Percentiles rank a stretch among this genome's conserved stretches.
These are phyloP conservation scores for Salix viminalis DNA, from an alignment of 345 rosid species.

Conservation along the genomic window DNA sequence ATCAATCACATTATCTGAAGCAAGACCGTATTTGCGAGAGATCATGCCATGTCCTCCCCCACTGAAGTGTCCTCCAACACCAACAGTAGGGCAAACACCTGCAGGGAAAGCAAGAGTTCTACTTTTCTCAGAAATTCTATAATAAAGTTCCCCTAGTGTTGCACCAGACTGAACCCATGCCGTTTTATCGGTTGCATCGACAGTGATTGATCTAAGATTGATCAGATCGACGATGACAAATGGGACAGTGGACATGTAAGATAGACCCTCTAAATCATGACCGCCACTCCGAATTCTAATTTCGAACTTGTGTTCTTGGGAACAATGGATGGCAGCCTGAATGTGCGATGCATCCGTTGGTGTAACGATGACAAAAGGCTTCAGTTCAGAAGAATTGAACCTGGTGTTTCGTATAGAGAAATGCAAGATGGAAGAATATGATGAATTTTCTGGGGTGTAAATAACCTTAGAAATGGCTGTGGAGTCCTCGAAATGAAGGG, in stretches of 20 bases:
- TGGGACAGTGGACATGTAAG: too few species aligned
- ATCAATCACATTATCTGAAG: not conserved
- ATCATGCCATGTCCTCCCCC: not conserved
- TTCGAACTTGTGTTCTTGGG: conserved; percentile 31
- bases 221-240: conserved; percentile 37
- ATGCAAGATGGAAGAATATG: conserved; percentile 32
- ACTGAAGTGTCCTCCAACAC: not conserved
- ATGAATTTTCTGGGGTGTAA: not conserved
- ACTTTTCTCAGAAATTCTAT: conserved; percentile 47
- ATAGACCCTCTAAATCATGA: too few species aligned
- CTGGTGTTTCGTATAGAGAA: conserved; percentile 45
- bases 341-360: conserved; percentile 53
- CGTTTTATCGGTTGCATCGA: conserved; percentile 36
- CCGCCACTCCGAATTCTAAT: conserved; percentile 22
- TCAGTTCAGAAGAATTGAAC: conserved; percentile 45
- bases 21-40: not conserved
- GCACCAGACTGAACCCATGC: conserved; percentile 79
- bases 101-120: conserved; percentile 32
- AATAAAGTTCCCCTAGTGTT: conserved; percentile 61
- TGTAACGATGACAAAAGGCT: conserved; percentile 52
- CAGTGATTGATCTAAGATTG: conserved; percentile 45
- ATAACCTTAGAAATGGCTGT: not conserved
- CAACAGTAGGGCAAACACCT: not conserved
- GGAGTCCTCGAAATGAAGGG: too few species aligned
- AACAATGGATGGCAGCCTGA: conserved; percentile 56